Evolutionary conservation across 1,284 basidiomycete genomes (phyloP), one percentile per base, ranked within the genome.

Genomic region (Naganishia liquefaciens): DNA sequence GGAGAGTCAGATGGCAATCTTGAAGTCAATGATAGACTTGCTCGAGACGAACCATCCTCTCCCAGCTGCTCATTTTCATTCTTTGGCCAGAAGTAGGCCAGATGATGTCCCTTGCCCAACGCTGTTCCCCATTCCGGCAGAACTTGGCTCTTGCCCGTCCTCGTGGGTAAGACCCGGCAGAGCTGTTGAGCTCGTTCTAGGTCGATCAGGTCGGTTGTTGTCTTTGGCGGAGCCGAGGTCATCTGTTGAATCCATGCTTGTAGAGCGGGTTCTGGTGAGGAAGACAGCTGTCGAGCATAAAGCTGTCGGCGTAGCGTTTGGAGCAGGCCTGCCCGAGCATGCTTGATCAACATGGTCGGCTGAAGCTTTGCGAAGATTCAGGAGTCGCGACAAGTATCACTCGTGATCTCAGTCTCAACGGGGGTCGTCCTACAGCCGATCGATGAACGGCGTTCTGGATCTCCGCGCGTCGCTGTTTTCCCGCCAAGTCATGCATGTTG

Each of bases 81-180:
- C 51, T 85, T 82, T 1, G 85, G 84, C 68, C 89, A 86, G 77
- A 91, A 91, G 80, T 89, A 90, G 2, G 82, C 84, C 50, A 91
- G 82, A 72, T 89, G 88, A 71, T 88, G 86, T 0, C 87, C 88
- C 65, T 84, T 85, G 1, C 80, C 81, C 37, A 90, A 76, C 0
- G 78, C 75, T 3, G 80, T 72, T 5, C 82, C 82, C 2, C 72
- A 70, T 46, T 71, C 70, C 6, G 75, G 72, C 33, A 72, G 65
- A 15, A 80, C 78, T 53, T 69, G 75, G 5, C 78, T 77, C 4
- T 81, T 81, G 30, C 85, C 83, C 72, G 88, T 83, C 73, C 87
- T 84, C 7, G 88, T 89, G 1, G 89, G 88, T 17, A 90, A 80
- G 23, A 88, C 88, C 13, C 69, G 54, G 23, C 64, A 67, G 2